These are phyloP conservation scores for Yarrowia phangngaensis DNA, from an alignment of 805 yeast genomes.

Conservation along the genomic window DNA sequence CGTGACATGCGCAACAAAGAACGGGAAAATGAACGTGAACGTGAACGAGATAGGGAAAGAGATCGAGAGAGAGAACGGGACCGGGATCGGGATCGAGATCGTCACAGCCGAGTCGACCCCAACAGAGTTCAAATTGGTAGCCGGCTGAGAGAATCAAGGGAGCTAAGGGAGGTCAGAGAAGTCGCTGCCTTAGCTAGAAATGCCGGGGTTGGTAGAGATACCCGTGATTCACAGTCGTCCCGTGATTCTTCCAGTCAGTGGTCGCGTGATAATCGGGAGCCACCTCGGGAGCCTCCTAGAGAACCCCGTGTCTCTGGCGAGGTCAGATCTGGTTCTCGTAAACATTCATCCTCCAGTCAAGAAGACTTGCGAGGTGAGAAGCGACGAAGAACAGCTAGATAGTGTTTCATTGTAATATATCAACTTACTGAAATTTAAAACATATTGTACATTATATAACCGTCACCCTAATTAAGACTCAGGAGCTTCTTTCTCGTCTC, in stretches of 20 bases:
- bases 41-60: background rate
- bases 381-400: slow-evolving; percentile 13
- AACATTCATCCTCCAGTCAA: background rate
- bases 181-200: background rate
- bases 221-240: background rate
- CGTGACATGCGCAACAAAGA: slow-evolving; percentile 14
- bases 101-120: too few relatives aligned
- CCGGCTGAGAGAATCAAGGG: background rate
- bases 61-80: slow-evolving; percentile 4
- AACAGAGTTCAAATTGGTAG: slow-evolving; percentile 6
- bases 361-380: slow-evolving; percentile 13
- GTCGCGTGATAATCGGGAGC: background rate
- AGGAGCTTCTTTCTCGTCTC: too few relatives aligned
- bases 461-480: too few relatives aligned
- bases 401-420: too few relatives aligned
- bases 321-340: slow-evolving; percentile 8
- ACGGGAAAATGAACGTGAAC: slow-evolving; percentile 1
- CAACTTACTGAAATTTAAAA: too few relatives aligned
- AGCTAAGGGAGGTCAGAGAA: background rate
- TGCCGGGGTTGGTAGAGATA: background rate
- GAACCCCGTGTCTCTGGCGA: slow-evolving; percentile 4
- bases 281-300: slow-evolving; percentile 9
- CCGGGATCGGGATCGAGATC: slow-evolving; percentile 13
- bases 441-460: too few relatives aligned
- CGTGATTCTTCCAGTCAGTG: background rate